Base-by-base conservation (phyloP, 371 early-diverging fungal genomes). In the Mucor indicus region DNA sequence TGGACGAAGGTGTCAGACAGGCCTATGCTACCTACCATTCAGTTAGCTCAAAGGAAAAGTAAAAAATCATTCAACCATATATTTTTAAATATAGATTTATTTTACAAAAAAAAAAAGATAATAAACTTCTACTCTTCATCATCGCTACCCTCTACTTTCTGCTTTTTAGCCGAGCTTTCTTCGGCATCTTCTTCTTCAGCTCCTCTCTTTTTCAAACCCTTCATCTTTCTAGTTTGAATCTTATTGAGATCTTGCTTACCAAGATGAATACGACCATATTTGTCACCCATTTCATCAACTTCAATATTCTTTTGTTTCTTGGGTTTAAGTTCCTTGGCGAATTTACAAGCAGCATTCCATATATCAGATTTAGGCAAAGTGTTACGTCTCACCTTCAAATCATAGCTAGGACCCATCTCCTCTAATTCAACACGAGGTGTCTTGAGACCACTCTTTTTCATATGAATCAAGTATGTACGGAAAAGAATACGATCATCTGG, bases 161-260 rank as follows among this genome's bases (percentile, higher is more conserved):
- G 73, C 58, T 64, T 79, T 53, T 79, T 79, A 30, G 69, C 56
- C 30, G 37, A 6, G 17, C 17, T 44, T 2, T 37, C 53, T 10
- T 53, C 53, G 9, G 44, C 66, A 10, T 63, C 69, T 12, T 75
- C 81, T 10, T 60, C 72, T 32, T 79, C 76, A 16, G 72, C 68
- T 37, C 74, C 72, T 27, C 69, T 39, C 33, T 75, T 68, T 53
- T 85, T 74, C 62, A 98, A 74, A 52, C 93, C 98, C 86, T 96
- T 95, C 92, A 98, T 93, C 85, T 98, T 98, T 62, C 98, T 80
- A 1, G 95, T 95, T 68, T 98, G 98, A 56, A 98, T 75, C 81
- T 91, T 88, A 55, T 74, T 53, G 42, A 98, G 75, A 43, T 96
- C 88, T 69, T 98, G 98, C 57, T 84, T 81, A 49, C 89, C 89